Base-by-base conservation (phyloP, 1,284 basidiomycete species). In the Mrakiaceae sp. region DNA sequence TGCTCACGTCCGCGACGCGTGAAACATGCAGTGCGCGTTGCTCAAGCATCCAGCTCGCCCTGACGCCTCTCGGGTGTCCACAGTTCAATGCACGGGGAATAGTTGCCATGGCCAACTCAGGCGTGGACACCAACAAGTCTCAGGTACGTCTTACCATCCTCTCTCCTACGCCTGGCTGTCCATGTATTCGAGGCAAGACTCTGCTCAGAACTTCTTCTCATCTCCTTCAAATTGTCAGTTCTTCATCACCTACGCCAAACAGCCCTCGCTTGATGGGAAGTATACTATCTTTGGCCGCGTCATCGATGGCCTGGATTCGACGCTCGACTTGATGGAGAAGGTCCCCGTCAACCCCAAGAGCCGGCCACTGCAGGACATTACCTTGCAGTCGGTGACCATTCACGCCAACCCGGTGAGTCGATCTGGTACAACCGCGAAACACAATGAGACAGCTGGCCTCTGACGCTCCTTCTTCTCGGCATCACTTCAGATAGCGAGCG, bases 31-130 rank as follows among this genome's bases (percentile, higher is more conserved):
- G 27, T 27, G 2, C 27, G 27, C 27, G 27, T 27, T 27, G 27
- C 27, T 27, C 27, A 27, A 27, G 27, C 27, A 27, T 62, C 49
- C n/a, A 5, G 56, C 53, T 48, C 39, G 47, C 48, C 52, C 52
- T 58, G 50, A 58, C 58, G 63, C 48, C 42, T 48, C 39, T 48
- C 39, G 7, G 39, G 5, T 39, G 58, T 56, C 57, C 57, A 61
- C 74, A 94, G 91, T 97, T 98, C 79, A 96, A 96, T 76, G 80
- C 84, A 63, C 84, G 94, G 68, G 93, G 93, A 16, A 82, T 96
- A 68, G 85, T 96, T n/a, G 93, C 93, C 40, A 96, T 97, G 91
- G 94, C 93, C 61, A 97, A 97, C 75, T 87, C 88, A 4, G 94
- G 94, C 0, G 87, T 87, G 39, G 88, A 95, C 75, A 86, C 88